Conservation (phyloP, 2,329 filamentous ascomycete species). For the Cadophora luteo-olivacea region DNA sequence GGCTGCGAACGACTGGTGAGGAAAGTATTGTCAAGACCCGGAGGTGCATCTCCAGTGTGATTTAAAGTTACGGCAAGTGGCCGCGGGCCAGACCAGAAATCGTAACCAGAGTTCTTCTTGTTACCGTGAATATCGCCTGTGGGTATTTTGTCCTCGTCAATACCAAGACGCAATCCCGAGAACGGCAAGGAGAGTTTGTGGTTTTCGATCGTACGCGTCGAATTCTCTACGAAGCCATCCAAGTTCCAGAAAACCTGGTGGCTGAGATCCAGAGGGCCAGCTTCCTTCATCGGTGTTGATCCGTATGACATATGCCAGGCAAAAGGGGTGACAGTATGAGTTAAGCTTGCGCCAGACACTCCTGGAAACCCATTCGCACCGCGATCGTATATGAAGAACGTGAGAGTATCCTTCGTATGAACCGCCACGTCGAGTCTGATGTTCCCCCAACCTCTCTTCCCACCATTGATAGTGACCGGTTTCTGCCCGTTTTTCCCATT, state of each 20-base stretch:
- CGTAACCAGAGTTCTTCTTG: slow-evolving; percentile 69
- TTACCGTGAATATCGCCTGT: slow-evolving; percentile 75
- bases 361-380: background rate
- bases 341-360: background rate
- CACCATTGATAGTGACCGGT: slow-evolving; percentile 3
- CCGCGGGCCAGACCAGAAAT: slow-evolving; percentile 82
- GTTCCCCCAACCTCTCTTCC: background rate
- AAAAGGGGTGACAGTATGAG: background rate
- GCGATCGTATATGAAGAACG: background rate
- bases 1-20: slow-evolving; percentile 10
- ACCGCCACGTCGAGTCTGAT: slow-evolving; percentile 1
- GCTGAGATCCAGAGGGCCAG: slow-evolving; percentile 73
- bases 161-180: slow-evolving; percentile 68
- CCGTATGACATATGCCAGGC: slow-evolving; percentile 11
- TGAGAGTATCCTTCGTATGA: slow-evolving; percentile 7
- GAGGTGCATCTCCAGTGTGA: background rate
- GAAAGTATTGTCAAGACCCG: slow-evolving; percentile 21
- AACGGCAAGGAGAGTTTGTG: slow-evolving; percentile 75
- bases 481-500: background rate
- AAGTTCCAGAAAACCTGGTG: slow-evolving; percentile 77
- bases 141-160: slow-evolving; percentile 74
- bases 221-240: slow-evolving; percentile 69
- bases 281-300: slow-evolving; percentile 15
- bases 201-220: slow-evolving; percentile 67
- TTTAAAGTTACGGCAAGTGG: slow-evolving; percentile 62